phyloP scores from a whole-genome alignment of 1,284 basidiomycete genomes.

The Rhodotorula sp. region DNA sequence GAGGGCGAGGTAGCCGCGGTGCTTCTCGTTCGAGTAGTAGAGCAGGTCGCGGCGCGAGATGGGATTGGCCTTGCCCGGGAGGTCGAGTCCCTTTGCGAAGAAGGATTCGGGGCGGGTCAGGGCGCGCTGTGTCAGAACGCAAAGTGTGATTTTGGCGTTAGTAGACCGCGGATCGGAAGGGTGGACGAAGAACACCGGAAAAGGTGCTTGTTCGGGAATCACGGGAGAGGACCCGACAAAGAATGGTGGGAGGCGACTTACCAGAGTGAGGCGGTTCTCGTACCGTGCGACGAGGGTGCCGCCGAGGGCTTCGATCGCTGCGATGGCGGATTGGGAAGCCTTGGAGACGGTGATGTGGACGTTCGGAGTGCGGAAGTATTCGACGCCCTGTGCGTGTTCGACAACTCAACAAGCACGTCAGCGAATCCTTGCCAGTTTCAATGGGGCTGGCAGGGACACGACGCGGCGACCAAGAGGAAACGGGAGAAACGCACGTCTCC shows the following conservation, averaged over 20 bases:
- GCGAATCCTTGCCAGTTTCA: no score
- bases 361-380: conserved; percentile 63
- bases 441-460: no score
- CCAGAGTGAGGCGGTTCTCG: conserved; percentile 79
- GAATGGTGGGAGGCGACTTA: no score
- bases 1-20: conserved; percentile 44
- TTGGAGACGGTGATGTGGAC: conserved; percentile 80
- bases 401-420: no score
- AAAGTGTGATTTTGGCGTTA: background rate
- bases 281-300: conserved; percentile 87
- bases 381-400: conserved; percentile 57
- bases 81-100: conserved; percentile 15
- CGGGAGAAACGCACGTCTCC: conserved; percentile 62
- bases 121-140: conserved; percentile 15
- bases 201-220: background rate
- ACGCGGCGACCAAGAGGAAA: no score
- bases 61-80: conserved; percentile 39
- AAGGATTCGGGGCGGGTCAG: conserved; percentile 42
- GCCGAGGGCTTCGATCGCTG: conserved; percentile 75
- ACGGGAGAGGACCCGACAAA: background rate
- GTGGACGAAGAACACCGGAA: no score
- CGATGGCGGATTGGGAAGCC: conserved; percentile 81
- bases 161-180: background rate
- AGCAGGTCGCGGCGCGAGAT: conserved; percentile 40
- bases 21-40: conserved; percentile 52